phyloP scores from a whole-genome alignment of 371 early-diverging fungal species.

The Mucor indicus region DNA sequence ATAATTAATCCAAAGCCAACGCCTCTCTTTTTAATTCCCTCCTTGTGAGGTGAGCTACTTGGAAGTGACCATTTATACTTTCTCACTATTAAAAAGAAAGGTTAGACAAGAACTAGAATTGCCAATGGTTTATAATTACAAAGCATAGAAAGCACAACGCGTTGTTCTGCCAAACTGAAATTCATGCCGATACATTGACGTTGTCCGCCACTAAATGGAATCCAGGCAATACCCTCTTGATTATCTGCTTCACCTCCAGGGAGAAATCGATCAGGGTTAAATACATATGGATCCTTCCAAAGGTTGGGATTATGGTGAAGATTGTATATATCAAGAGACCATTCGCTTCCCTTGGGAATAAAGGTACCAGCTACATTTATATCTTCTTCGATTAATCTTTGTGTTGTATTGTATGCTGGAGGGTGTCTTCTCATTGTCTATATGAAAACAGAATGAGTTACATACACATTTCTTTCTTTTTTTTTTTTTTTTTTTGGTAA shows the following conservation, averaged over 20 bases:
- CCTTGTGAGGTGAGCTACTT: no score
- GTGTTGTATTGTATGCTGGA: slow-evolving; percentile 21
- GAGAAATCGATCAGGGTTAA: slow-evolving; percentile 19
- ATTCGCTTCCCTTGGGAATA: slow-evolving; percentile 34
- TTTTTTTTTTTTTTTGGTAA: no score
- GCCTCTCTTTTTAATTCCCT: no score
- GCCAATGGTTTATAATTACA: no score
- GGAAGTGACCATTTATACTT: no score
- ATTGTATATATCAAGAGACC: slow-evolving; percentile 29
- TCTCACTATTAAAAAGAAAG: no score
- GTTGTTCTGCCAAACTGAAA: slow-evolving; percentile 25
- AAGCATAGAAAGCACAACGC: slow-evolving; percentile 21
- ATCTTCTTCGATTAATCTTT: slow-evolving; percentile 23
- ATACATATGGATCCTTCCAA: slow-evolving; percentile 20
- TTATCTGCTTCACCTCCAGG: not conserved
- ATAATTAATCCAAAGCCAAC: no score
- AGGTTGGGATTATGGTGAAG: slow-evolving; percentile 10
- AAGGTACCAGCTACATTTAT: slow-evolving; percentile 30
- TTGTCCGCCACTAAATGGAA: slow-evolving; percentile 29
- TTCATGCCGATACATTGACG: slow-evolving; percentile 28
- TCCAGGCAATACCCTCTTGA: slow-evolving; percentile 1
- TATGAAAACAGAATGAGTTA: no score
- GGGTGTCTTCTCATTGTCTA: slow-evolving; percentile 35
- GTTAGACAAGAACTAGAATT: no score
- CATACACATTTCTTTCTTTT: no score